These are phyloP conservation scores for Alternaria dauci DNA, from an alignment of 2,329 filamentous ascomycete species.

Conservation along the genomic window DNA sequence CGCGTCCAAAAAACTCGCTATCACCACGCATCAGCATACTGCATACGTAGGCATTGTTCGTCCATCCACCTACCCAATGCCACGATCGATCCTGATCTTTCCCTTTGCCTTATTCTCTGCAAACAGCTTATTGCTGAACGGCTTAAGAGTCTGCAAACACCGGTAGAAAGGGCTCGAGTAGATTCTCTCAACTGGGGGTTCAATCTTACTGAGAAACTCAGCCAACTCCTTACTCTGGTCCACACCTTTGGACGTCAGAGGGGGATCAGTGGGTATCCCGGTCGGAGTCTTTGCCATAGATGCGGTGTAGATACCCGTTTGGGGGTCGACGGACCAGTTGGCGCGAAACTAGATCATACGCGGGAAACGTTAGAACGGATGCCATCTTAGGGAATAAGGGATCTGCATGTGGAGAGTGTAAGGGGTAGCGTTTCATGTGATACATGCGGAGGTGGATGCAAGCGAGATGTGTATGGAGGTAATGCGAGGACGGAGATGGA, in stretches of 20 bases:
- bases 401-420: background rate
- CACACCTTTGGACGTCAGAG: slow-evolving; percentile 86
- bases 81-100: slow-evolving; percentile 61
- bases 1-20: slow-evolving; percentile 86
- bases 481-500: slow-evolving; percentile 19
- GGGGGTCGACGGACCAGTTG: slow-evolving; percentile 84
- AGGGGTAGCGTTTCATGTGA: slow-evolving; percentile 13
- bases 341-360: slow-evolving; percentile 73
- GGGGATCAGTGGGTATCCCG: slow-evolving; percentile 85
- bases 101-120: slow-evolving; percentile 42
- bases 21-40: background rate
- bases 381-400: slow-evolving; percentile 19
- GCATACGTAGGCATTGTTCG: background rate
- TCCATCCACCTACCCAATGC: slow-evolving; percentile 57
- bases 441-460: slow-evolving; percentile 12
- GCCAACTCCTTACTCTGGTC: slow-evolving; percentile 82
- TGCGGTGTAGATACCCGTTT: slow-evolving; percentile 79
- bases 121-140: slow-evolving; percentile 48
- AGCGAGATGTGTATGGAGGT: slow-evolving; percentile 4
- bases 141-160: slow-evolving; percentile 52
- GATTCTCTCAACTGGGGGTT: slow-evolving; percentile 75
- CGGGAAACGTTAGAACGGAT: slow-evolving; percentile 29
- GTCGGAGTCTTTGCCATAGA: slow-evolving; percentile 75
- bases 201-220: slow-evolving; percentile 66
- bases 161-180: slow-evolving; percentile 65